Base-by-base conservation (phyloP, 2,329 filamentous ascomycete genomes). In the Pseudogymnoascus sp. region DNA sequence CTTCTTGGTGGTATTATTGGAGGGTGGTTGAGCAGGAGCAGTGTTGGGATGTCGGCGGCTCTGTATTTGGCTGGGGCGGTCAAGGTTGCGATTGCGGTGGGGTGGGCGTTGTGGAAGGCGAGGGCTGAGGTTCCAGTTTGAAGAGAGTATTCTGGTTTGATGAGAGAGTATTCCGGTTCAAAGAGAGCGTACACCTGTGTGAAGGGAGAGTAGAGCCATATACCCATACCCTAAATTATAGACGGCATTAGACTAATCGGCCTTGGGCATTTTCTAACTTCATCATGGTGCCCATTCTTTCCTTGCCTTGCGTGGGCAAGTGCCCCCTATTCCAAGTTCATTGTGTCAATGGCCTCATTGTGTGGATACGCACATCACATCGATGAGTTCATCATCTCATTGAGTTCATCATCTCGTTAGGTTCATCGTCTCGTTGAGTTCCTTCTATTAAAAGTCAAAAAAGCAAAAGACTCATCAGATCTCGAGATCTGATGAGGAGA, bases 81-180 rank as follows among this genome's bases (percentile, higher is more conserved):
- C 57, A 89, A 90, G 75, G 68, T 81, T 1, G 40, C 75, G 1
- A 83, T 87, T 65, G 78, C 85, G 0, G 21, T 83, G 1, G 75
- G 81, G 0, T 89, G 87, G 87, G 74, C 84, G 15, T 67, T 82
- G 1, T 90, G 87, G 87, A 83, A 80, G 4, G 77, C 74, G 0
- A 79, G 82, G 65, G 38, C 44, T 38, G 59, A 61, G 36, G 59
- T 61, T 38, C 33, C 59, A 5, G 53, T 60, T 36, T 60, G 33
- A 60, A 2, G 9, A 6, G 23, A 59, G 50, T 2, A 11, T 42
- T 17, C 1, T 28, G 47, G 47, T 31, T 11, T 57, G 21, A 28
- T 26, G 19, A 26, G 28, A 21, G 21, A 17, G 47, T 17, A 31
- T 53, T n/a, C 8, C n/a, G 47, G 47, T 53, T 11, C 8, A 6